Percentiles rank a stretch among this genome's conserved stretches.
phyloP scores from a whole-genome alignment of 2,329 filamentous ascomycete species.

The Fusarium odoratissimum region DNA sequence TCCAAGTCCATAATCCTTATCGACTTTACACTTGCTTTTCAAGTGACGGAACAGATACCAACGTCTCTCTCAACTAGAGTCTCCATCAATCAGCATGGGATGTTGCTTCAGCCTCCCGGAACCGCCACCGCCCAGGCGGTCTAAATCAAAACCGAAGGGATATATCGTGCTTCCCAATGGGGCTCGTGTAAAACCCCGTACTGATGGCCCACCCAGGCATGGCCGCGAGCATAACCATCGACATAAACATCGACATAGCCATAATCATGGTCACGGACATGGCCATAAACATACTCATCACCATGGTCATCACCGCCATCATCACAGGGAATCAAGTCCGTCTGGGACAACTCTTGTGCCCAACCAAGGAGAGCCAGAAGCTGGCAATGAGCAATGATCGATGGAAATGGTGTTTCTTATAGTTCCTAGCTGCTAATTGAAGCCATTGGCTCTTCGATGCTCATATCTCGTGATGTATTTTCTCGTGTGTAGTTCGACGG shows the following conservation, averaged over 20 bases:
- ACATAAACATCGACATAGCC: not conserved
- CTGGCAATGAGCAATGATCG: not conserved
- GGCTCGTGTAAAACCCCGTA: not conserved
- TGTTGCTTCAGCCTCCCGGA: conserved; percentile 11
- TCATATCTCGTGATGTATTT: not conserved
- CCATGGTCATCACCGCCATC: not conserved
- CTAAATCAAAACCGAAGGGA: not conserved
- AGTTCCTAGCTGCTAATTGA: not conserved
- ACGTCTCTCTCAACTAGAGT: not conserved
- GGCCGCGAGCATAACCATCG: not conserved
- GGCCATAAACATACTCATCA: not conserved
- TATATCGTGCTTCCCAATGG: not conserved
- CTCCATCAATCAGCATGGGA: conserved; percentile 4
- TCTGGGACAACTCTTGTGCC: not conserved
- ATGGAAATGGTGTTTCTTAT: not conserved
- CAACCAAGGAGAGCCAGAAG: not conserved
- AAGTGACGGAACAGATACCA: not conserved
- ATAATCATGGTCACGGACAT: not conserved
- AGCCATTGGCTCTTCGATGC: not conserved
- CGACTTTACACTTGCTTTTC: not conserved
- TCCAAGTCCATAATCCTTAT: not conserved
- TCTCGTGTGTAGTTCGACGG: not conserved
- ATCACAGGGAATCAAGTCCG: not conserved
- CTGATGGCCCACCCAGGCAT: not conserved
- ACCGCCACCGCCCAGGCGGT: not conserved